phyloP scores from a whole-genome alignment of 148 eudicot species.

The Chenopodium album region DNA sequence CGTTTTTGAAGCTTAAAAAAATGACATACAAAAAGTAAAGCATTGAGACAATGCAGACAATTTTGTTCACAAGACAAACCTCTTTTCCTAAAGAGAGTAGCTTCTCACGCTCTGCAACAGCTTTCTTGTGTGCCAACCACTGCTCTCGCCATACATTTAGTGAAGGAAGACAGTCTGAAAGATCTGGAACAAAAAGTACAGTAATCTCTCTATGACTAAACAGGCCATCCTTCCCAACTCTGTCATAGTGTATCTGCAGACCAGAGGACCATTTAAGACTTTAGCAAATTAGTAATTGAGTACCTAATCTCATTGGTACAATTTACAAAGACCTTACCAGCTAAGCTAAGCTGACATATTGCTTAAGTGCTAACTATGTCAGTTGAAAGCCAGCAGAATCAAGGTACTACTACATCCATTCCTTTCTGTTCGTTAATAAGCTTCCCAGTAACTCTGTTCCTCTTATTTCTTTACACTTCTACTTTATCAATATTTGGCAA shows the following conservation, averaged over 20 bases:
- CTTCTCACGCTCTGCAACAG: conserved; percentile 65
- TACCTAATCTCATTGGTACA: not conserved
- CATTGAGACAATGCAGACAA: not conserved
- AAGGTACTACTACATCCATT: not conserved
- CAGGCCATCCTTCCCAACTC: conserved; percentile 86
- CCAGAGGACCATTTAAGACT: not conserved
- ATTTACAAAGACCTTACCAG: not conserved
- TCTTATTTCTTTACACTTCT: too few relatives aligned
- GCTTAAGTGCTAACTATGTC: not conserved
- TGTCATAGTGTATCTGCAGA: conserved; percentile 91
- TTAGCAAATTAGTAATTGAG: not conserved
- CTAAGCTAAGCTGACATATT: not conserved
- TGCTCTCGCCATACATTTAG: conserved; percentile 80
- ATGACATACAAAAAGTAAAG: not conserved
- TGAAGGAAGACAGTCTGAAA: conserved; percentile 86
- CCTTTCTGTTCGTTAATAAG: too few relatives aligned
- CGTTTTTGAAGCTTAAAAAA: not conserved
- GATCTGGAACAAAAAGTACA: conserved; percentile 82
- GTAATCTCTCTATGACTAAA: conserved; percentile 94
- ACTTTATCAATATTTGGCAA: too few relatives aligned
- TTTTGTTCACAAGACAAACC: conserved; percentile 33
- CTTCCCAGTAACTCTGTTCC: too few relatives aligned
- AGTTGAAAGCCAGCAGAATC: not conserved
- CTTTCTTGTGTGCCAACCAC: conserved; percentile 79
- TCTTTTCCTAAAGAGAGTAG: conserved; percentile 46